A percentile compares a stretch with the other conserved stretches of the same genome.
These are phyloP conservation scores for Didymella keratinophila DNA, from an alignment of 2,329 filamentous ascomycete genomes.

Conservation along the genomic window DNA sequence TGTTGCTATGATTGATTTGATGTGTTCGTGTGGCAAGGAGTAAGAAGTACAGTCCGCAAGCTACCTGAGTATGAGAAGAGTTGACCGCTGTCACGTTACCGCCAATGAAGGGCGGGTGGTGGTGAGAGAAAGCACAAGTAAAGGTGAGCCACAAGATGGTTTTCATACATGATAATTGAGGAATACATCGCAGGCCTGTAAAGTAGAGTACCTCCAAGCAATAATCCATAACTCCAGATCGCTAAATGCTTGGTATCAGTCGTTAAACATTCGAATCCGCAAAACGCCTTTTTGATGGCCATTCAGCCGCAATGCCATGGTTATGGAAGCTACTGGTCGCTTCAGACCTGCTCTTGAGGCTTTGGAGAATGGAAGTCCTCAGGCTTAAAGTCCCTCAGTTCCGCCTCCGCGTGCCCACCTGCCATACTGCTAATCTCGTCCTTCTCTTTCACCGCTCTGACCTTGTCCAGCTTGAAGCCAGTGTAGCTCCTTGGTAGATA, in stretches of 20 bases:
- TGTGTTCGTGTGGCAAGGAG: no score
- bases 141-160: neutral
- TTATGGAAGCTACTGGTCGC: neutral
- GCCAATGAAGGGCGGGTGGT: no score
- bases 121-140: no score
- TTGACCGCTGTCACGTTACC: no score
- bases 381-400: constrained; percentile 34
- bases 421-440: constrained; percentile 38
- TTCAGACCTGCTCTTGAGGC: constrained; percentile 7
- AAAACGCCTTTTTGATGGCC: neutral
- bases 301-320: neutral
- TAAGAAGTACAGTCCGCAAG: no score
- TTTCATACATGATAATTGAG: neutral
- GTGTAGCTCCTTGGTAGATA: constrained; percentile 47
- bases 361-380: constrained; percentile 33
- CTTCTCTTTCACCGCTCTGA: constrained; percentile 43
- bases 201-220: neutral
- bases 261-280: neutral
- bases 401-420: constrained; percentile 13
- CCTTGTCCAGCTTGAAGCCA: constrained; percentile 39
- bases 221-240: constrained; percentile 8
- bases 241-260: constrained; percentile 21
- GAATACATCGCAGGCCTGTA: no score
- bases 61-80: no score
- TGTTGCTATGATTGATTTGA: no score